These are phyloP conservation scores for Apiospora rasikravindrae DNA, from an alignment of 2,329 filamentous ascomycete species.

Conservation along the genomic window DNA sequence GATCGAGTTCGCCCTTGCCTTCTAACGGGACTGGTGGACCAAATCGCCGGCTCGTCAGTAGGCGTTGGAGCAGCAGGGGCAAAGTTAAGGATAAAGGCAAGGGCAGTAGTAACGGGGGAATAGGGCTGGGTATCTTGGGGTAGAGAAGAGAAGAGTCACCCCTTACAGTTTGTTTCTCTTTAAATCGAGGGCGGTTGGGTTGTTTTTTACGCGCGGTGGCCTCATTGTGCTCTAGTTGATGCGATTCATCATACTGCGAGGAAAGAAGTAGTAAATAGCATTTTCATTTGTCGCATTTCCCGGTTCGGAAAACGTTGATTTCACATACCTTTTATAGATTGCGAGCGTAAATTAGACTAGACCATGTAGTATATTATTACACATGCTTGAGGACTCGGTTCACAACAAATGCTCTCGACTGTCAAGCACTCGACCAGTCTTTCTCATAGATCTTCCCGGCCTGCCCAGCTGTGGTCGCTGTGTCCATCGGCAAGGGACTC, in stretches of 20 bases:
- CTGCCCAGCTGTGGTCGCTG: too few relatives aligned
- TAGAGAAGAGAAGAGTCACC: neutral
- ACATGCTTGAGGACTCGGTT: neutral
- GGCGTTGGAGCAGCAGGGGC: neutral
- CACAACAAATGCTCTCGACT: neutral
- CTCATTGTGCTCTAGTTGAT: neutral
- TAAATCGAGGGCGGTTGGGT: neutral
- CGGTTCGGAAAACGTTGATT: neutral
- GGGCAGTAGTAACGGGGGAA: too few relatives aligned
- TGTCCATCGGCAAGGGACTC: neutral
- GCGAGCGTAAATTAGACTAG: neutral
- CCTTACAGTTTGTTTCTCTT: neutral
- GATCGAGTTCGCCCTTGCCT: constrained; percentile 15
- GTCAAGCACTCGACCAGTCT: neutral
- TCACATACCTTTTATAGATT: neutral
- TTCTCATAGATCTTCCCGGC: neutral
- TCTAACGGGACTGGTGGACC: neutral
- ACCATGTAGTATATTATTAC: neutral
- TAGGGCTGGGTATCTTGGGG: constrained; percentile 7
- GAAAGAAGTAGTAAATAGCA: neutral
- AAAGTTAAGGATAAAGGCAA: neutral
- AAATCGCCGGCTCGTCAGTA: neutral
- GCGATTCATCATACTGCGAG: neutral
- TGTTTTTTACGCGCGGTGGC: neutral
- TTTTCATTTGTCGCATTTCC: constrained; percentile 4